A percentile compares a stretch with the other conserved stretches of the same genome.
These are phyloP conservation scores for Eimeria nieschulzi DNA, from an alignment of 169 alveolate species.

Conservation along the genomic window DNA sequence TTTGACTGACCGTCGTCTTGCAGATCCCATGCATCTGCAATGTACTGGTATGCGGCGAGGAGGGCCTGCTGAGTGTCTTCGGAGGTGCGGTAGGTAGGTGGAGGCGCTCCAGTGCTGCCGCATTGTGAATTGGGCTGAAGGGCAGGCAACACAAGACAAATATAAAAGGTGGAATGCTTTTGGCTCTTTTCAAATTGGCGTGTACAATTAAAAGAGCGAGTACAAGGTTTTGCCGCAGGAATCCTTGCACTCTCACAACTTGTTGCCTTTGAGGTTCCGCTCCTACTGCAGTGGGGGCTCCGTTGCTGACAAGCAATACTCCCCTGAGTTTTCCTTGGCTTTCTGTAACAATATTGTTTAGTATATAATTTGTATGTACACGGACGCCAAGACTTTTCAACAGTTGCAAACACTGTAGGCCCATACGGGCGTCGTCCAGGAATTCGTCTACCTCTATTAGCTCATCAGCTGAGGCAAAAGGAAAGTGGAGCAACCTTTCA, in stretches of 20 bases:
- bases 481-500: no score
- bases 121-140: neutral
- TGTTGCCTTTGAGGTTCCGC: neutral
- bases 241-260: neutral
- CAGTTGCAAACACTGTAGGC: neutral
- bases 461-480: neutral
- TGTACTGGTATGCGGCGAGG: neutral
- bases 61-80: neutral
- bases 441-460: neutral
- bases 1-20: neutral
- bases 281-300: neutral
- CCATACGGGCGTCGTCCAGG: neutral
- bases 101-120: neutral
- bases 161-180: neutral
- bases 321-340: constrained; percentile 7
- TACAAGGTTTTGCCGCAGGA: neutral
- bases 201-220: neutral
- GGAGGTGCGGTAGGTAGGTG: neutral
- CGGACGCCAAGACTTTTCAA: neutral
- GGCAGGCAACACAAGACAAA: neutral
- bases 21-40: neutral
- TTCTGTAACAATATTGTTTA: neutral
- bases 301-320: neutral
- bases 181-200: neutral
- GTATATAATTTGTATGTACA: neutral